Conservation (phyloP, 352 stramenopile genomes). For the Ophiocytium majus region DNA sequence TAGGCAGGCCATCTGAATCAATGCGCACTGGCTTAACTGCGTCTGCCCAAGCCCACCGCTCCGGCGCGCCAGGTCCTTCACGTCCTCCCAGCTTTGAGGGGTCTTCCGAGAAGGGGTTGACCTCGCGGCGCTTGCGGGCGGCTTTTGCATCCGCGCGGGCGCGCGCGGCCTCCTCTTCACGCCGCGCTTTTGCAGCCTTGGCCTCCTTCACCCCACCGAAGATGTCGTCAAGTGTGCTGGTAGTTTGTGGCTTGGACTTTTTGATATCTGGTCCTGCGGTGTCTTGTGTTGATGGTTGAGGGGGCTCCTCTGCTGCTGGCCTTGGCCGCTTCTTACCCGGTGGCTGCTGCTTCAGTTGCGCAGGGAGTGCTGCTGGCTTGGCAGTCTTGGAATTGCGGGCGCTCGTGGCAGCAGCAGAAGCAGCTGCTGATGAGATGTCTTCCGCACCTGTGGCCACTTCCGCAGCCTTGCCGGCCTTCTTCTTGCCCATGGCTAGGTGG, state of each 20-base stretch:
- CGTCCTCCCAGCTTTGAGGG: not conserved
- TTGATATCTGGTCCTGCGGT: no score
- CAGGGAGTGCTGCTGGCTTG: not conserved
- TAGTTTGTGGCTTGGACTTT: not conserved
- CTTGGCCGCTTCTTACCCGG: not conserved
- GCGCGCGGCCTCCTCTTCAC: constrained; percentile 32
- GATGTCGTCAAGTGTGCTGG: constrained; percentile 41
- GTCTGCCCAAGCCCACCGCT: constrained; percentile 51
- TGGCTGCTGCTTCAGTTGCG: not conserved
- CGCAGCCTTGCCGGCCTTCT: no score
- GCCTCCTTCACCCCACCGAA: constrained; percentile 52
- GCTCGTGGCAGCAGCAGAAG: no score
- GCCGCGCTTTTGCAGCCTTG: constrained; percentile 38
- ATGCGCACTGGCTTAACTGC: constrained; percentile 48
- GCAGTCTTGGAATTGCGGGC: constrained; percentile 7
- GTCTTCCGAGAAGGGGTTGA: constrained; percentile 48
- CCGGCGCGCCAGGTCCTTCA: not conserved
- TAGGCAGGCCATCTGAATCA: constrained; percentile 52
- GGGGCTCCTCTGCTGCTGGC: not conserved
- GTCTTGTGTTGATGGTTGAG: no score
- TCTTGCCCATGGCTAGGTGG: no score
- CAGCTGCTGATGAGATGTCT: no score
- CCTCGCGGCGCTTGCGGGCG: constrained; percentile 46
- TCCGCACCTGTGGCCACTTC: no score
- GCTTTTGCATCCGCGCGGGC: constrained; percentile 26